phyloP scores from a whole-genome alignment of 2,329 filamentous ascomycete genomes.

The Fusarium sp. region DNA sequence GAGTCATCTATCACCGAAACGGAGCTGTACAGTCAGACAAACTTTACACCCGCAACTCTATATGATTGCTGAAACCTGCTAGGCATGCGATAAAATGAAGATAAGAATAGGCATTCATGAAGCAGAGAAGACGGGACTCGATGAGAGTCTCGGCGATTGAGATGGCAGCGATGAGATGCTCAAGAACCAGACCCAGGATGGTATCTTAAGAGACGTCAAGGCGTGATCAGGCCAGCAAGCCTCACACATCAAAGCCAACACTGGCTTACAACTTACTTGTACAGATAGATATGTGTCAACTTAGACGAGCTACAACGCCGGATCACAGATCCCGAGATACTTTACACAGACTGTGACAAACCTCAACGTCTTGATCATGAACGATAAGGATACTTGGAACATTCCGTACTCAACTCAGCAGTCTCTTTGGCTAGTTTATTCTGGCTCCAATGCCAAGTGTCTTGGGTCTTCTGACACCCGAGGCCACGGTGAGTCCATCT shows the following conservation, averaged over 20 bases:
- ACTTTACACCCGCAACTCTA: fast-evolving
- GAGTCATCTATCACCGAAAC: not conserved
- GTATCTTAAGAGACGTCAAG: no score
- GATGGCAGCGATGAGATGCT: not conserved
- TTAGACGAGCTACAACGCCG: not conserved
- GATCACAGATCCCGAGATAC: not conserved
- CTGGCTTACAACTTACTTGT: fast-evolving
- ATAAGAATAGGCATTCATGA: fast-evolving
- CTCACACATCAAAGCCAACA: not conserved
- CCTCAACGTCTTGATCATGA: no score
- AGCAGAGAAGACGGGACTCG: not conserved
- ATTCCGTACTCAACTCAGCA: fast-evolving
- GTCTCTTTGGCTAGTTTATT: not conserved
- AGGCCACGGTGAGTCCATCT: not conserved
- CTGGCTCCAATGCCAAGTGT: not conserved
- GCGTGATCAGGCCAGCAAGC: no score
- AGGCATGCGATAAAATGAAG: not conserved
- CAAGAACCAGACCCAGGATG: not conserved
- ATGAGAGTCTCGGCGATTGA: not conserved
- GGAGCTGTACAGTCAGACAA: fast-evolving
- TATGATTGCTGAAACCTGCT: fast-evolving
- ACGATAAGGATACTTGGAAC: no score
- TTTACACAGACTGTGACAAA: not conserved
- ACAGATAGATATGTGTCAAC: not conserved
- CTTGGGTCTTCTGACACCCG: fast-evolving